Evolutionary conservation across 768 basidiomycete species (phyloP).

Genomic region (Russula sp.): DNA sequence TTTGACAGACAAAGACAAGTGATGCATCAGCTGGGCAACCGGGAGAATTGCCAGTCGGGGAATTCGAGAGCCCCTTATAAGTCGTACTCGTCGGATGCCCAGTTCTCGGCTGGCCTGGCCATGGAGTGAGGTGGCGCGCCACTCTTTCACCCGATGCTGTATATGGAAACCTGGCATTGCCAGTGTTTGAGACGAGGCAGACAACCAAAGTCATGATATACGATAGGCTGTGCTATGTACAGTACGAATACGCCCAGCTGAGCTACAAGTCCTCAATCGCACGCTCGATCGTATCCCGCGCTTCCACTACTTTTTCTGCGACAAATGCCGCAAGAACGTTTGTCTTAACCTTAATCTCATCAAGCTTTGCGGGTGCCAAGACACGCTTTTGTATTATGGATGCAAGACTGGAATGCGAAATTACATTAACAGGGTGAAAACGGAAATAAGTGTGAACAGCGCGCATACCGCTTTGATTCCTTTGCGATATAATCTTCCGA

Average conservation of each 20-base stretch:
- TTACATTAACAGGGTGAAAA: constrained; percentile 22
- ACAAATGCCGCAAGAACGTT: constrained; percentile 73
- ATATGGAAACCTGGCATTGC: background rate
- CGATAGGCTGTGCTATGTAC: background rate
- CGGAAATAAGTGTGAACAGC: background rate
- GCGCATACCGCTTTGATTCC: constrained; percentile 69
- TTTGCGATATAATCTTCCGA: constrained; percentile 75
- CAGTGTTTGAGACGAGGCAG: no score
- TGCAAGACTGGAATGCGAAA: constrained; percentile 43
- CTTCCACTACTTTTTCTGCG: constrained; percentile 28
- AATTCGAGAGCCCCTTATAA: no score
- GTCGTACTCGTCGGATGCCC: no score
- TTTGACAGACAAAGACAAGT: background rate
- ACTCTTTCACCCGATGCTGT: background rate
- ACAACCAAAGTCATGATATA: background rate
- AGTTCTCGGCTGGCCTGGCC: no score
- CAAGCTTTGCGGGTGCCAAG: constrained; percentile 72
- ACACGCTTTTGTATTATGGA: constrained; percentile 72
- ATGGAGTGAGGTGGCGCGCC: background rate
- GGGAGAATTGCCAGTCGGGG: no score
- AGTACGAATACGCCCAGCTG: background rate
- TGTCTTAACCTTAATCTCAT: constrained; percentile 88
- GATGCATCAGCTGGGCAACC: background rate
- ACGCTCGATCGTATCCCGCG: constrained; percentile 23
- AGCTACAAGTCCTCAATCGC: constrained; percentile 22